These are phyloP conservation scores for Candida glucosophila DNA, from an alignment of 1,139 yeast species.

Conservation along the genomic window DNA sequence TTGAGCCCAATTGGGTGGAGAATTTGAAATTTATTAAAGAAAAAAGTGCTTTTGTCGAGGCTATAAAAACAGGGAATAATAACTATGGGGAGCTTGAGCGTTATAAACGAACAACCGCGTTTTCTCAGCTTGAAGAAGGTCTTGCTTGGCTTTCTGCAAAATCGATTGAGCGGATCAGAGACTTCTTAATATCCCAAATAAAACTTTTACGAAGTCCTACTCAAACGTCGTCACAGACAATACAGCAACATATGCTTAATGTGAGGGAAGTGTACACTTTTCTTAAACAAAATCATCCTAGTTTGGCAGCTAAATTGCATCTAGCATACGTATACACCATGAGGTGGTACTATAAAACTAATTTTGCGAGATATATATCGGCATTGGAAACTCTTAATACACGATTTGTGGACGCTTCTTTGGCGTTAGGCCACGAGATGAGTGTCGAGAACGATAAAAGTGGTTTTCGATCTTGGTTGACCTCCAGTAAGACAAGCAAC, in stretches of 20 bases:
- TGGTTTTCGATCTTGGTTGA: no score
- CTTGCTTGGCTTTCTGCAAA: conserved; percentile 39
- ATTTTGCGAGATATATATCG: conserved; percentile 71
- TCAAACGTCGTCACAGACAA: conserved; percentile 51
- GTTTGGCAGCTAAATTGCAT: conserved; percentile 68
- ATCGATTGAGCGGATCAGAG: conserved; percentile 68
- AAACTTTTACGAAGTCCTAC: conserved; percentile 46
- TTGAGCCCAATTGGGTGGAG: conserved; percentile 49
- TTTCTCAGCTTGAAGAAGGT: conserved; percentile 27
- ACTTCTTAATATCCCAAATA: conserved; percentile 55
- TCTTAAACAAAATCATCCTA: conserved; percentile 43
- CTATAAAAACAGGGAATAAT: conserved; percentile 15
- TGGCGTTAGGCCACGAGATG: conserved; percentile 38
- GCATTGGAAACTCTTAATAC: conserved; percentile 60
- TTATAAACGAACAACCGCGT: conserved; percentile 25
- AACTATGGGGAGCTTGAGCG: conserved; percentile 5
- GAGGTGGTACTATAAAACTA: conserved; percentile 83
- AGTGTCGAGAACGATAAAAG: conserved; percentile 17
- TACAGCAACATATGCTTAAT: conserved; percentile 60
- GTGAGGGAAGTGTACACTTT: conserved; percentile 57
- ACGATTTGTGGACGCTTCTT: conserved; percentile 42
- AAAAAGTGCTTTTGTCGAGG: conserved; percentile 40
- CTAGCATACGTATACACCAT: conserved; percentile 81
- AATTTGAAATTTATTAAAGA: conserved; percentile 49
- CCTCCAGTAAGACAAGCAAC: no score